Conservation (phyloP, 2,329 filamentous ascomycete genomes). For the Cladorrhinum sp. region DNA sequence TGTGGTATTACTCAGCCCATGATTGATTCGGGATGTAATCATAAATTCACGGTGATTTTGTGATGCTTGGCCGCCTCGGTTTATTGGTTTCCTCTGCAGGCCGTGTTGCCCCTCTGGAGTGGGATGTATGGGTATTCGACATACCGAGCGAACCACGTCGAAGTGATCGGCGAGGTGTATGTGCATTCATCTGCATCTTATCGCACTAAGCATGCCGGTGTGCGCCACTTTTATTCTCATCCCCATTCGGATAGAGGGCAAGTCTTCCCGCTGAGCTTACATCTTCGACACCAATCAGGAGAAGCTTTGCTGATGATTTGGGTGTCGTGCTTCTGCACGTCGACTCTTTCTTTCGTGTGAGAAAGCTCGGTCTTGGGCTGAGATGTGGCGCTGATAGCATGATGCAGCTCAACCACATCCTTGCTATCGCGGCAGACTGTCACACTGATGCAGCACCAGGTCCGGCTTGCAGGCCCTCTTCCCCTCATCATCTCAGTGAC, state of each 20-base stretch:
- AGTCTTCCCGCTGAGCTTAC: neutral
- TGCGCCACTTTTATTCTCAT: neutral
- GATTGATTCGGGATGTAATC: neutral
- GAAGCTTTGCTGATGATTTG: neutral
- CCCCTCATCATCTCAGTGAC: neutral
- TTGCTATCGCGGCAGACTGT: too few relatives aligned
- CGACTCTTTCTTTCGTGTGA: neutral
- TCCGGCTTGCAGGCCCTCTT: neutral
- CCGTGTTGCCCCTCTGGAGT: neutral
- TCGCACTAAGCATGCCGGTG: neutral
- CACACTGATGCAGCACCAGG: too few relatives aligned
- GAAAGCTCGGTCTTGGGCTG: neutral
- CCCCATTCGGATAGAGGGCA: neutral
- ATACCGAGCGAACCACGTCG: neutral
- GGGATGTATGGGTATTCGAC: neutral
- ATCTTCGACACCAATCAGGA: neutral
- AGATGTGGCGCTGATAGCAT: neutral
- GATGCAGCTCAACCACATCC: neutral
- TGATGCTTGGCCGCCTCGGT: neutral
- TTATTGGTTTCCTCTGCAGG: slow-evolving; percentile 5
- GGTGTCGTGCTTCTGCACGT: neutral
- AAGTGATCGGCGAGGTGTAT: neutral
- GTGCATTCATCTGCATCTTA: neutral
- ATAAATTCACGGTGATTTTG: neutral
- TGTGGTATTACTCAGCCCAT: too few relatives aligned